Conservation (phyloP, 139 green algal species). For the Tetraselmis striata region DNA sequence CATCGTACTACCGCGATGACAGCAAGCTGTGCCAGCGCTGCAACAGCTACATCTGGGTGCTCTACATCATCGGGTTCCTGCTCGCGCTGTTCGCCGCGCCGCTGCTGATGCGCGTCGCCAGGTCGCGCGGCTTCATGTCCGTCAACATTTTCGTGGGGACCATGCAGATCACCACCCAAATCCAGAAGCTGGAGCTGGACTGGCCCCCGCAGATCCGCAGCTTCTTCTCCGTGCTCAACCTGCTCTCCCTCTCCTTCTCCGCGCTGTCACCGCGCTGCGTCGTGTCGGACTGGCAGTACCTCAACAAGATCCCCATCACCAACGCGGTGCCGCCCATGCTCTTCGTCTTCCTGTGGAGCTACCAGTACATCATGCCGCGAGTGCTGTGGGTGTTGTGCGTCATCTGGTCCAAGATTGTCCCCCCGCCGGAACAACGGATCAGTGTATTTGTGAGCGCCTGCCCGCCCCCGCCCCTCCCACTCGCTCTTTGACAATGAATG, state of each 20-base stretch:
- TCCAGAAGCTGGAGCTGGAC: background rate
- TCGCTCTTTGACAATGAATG: too few relatives aligned
- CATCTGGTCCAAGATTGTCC: background rate
- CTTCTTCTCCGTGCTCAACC: background rate
- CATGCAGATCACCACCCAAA: background rate
- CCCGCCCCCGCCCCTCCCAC: too few relatives aligned
- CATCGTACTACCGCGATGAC: background rate
- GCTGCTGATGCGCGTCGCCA: background rate
- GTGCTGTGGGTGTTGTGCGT: background rate
- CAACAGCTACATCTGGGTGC: background rate
- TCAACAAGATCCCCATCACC: background rate
- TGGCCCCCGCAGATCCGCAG: background rate
- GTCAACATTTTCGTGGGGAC: background rate
- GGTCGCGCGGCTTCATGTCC: background rate
- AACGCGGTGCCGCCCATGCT: background rate
- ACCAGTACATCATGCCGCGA: background rate
- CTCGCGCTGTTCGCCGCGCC: background rate
- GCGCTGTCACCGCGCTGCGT: background rate
- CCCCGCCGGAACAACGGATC: background rate
- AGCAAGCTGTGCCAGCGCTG: background rate
- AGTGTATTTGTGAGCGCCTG: too few relatives aligned
- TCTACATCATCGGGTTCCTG: background rate
- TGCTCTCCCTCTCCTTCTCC: background rate
- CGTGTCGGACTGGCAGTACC: background rate
- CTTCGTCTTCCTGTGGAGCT: background rate